Percentiles rank a stretch among this genome's conserved stretches.
Evolutionary conservation across 2,329 filamentous ascomycete species (phyloP).

Genomic region (Capronia coronata): DNA sequence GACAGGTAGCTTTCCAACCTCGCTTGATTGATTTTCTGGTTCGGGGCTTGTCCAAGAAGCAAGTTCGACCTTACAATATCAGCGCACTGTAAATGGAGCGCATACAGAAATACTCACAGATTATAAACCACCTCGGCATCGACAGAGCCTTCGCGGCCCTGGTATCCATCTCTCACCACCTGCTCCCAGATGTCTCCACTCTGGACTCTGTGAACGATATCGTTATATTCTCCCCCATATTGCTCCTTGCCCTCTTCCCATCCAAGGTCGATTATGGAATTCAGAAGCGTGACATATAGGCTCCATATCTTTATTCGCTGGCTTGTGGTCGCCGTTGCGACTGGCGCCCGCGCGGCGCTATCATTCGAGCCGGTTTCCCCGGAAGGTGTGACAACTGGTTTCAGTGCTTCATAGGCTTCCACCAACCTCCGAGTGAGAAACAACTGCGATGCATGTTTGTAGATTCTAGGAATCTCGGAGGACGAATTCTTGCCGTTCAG

Average conservation of each 20-base stretch:
- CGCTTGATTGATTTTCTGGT: constrained; percentile 77
- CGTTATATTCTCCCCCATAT: constrained; percentile 83
- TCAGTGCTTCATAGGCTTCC: constrained; percentile 77
- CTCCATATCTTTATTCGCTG: constrained; percentile 96
- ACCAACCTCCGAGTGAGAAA: constrained; percentile 90
- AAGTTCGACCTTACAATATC: constrained; percentile 64
- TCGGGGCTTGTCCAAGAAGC: constrained; percentile 78
- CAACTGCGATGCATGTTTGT: constrained; percentile 87
- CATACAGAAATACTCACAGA: constrained; percentile 35
- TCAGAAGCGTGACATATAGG: constrained; percentile 87
- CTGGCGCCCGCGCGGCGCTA: constrained; percentile 56
- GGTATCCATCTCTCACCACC: constrained; percentile 79
- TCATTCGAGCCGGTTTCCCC: constrained; percentile 40
- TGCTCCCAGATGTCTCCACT: constrained; percentile 94
- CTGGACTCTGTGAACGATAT: constrained; percentile 73
- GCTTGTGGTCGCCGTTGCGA: constrained; percentile 70
- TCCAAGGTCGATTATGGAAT: constrained; percentile 82
- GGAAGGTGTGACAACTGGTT: constrained; percentile 64
- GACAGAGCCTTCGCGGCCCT: constrained; percentile 79
- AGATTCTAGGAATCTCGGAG: constrained; percentile 75
- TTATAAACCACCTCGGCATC: constrained; percentile 80
- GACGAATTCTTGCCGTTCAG: constrained; percentile 47
- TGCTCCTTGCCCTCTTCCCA: constrained; percentile 81
- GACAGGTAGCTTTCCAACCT: constrained; percentile 85
- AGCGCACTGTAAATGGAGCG: background rate